Conservation (phyloP, 1,139 yeast genomes). For the Diutina scorzettiae region DNA sequence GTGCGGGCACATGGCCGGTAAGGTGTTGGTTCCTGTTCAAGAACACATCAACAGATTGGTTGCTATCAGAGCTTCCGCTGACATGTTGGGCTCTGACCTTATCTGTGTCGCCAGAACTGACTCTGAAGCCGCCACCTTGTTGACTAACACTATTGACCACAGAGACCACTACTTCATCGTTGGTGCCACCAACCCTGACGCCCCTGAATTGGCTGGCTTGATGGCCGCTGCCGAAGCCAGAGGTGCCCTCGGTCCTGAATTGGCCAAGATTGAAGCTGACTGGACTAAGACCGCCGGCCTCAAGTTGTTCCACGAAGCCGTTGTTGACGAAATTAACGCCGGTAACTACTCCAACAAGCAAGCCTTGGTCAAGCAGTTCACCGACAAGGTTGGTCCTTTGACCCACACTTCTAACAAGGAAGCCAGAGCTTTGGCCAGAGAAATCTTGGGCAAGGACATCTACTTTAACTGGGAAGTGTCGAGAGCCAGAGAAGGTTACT, state of each 20-base stretch:
- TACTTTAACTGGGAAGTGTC: constrained; percentile 95
- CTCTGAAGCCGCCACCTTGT: constrained; percentile 91
- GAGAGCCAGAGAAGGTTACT: constrained; percentile 95
- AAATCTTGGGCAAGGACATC: constrained; percentile 70
- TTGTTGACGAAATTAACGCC: constrained; percentile 65
- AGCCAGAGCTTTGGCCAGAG: constrained; percentile 67
- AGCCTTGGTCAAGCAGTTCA: constrained; percentile 53
- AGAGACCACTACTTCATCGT: constrained; percentile 89
- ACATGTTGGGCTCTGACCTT: constrained; percentile 78
- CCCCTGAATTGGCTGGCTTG: constrained; percentile 62
- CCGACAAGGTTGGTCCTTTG: constrained; percentile 60
- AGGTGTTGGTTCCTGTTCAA: constrained; percentile 93
- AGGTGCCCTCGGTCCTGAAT: constrained; percentile 62
- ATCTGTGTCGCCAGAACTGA: constrained; percentile 91
- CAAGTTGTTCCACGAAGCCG: constrained; percentile 86
- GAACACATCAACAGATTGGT: constrained; percentile 92
- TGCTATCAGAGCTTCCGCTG: constrained; percentile 93
- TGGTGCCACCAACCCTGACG: constrained; percentile 81
- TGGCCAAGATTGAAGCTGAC: constrained; percentile 65
- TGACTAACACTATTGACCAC: constrained; percentile 87
- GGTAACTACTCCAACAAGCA: constrained; percentile 54
- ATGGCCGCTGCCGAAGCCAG: constrained; percentile 71
- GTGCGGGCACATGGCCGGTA: constrained; percentile 98
- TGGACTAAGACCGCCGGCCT: constrained; percentile 82
- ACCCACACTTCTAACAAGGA: constrained; percentile 67